phyloP scores from a whole-genome alignment of 148 eudicot genomes.

The Chenopodium berlandieri region DNA sequence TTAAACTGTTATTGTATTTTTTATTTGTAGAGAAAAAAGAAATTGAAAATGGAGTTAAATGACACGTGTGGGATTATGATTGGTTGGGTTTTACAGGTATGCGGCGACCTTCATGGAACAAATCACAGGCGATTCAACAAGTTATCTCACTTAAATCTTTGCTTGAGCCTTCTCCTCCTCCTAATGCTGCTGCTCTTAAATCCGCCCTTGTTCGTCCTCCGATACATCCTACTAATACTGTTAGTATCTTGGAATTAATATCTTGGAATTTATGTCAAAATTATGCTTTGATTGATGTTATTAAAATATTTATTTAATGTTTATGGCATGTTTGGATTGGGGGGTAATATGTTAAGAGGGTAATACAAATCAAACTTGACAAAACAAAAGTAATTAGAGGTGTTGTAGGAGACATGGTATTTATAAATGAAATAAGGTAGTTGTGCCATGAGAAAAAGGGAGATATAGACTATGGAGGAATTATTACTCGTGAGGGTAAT shows the following conservation, averaged over 20 bases:
- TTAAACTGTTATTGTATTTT: not conserved
- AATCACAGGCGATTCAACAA: constrained; percentile 98
- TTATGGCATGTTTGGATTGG: no score
- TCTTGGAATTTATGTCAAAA: no score
- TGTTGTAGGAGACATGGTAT: no score
- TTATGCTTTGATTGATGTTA: not conserved
- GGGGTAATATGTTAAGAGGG: no score
- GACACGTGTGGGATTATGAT: not conserved
- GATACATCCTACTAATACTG: constrained; percentile 11
- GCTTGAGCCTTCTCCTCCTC: constrained; percentile 55
- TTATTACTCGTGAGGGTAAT: no score
- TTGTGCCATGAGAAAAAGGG: no score
- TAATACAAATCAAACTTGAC: no score
- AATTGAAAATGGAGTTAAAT: not conserved
- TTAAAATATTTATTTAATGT: no score
- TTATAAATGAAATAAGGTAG: no score
- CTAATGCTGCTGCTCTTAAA: not conserved
- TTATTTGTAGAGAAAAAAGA: no score
- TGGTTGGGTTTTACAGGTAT: constrained; percentile 45
- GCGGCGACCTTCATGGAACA: constrained; percentile 98
- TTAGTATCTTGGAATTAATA: not conserved
- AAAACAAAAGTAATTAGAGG: no score
- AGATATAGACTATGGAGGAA: no score
- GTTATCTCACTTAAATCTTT: constrained; percentile 82
- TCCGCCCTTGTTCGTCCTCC: not conserved